These are phyloP conservation scores for Collariella sp. DNA, from an alignment of 495 filamentous ascomycete species.

Conservation along the genomic window DNA sequence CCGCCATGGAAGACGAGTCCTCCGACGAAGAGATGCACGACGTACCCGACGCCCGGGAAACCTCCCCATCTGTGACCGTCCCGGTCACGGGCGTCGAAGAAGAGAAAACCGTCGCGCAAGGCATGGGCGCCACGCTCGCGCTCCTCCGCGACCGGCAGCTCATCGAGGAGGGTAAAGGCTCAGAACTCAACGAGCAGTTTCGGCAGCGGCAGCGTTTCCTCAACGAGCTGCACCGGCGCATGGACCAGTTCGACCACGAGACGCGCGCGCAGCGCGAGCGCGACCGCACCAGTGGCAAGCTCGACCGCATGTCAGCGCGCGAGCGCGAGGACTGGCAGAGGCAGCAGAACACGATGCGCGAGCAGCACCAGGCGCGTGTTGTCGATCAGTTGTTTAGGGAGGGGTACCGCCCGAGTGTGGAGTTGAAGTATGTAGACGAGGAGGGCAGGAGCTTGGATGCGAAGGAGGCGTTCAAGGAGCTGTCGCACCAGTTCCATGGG, in stretches of 20 bases:
- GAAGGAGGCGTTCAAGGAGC: conserved; percentile 87
- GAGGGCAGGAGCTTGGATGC: conserved; percentile 73
- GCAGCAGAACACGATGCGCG: conserved; percentile 76
- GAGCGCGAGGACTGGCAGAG: conserved; percentile 88
- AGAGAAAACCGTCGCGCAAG: conserved; percentile 65
- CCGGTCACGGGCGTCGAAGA: conserved; percentile 73
- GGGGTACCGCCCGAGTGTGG: conserved; percentile 81
- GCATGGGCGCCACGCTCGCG: conserved; percentile 70
- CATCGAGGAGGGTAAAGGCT: conserved; percentile 53
- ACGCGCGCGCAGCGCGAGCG: conserved; percentile 79
- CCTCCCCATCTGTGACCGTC: conserved; percentile 20
- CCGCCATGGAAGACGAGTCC: conserved; percentile 43
- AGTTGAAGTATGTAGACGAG: conserved; percentile 85
- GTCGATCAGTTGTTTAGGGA: conserved; percentile 76
- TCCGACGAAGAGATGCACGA: conserved; percentile 45
- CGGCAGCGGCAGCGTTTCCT: conserved; percentile 77
- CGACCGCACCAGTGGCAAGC: conserved; percentile 69
- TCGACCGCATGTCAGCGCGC: conserved; percentile 77
- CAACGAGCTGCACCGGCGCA: conserved; percentile 61
- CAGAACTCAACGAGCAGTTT: conserved; percentile 56
- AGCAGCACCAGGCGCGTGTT: conserved; percentile 69
- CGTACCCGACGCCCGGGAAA: conserved; percentile 48
- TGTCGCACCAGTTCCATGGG: conserved; percentile 95
- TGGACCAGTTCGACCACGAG: conserved; percentile 65
- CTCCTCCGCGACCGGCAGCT: conserved; percentile 79